Evolutionary conservation across 768 basidiomycete species (phyloP).

Genomic region (Pulveroboletus ravenelii): DNA sequence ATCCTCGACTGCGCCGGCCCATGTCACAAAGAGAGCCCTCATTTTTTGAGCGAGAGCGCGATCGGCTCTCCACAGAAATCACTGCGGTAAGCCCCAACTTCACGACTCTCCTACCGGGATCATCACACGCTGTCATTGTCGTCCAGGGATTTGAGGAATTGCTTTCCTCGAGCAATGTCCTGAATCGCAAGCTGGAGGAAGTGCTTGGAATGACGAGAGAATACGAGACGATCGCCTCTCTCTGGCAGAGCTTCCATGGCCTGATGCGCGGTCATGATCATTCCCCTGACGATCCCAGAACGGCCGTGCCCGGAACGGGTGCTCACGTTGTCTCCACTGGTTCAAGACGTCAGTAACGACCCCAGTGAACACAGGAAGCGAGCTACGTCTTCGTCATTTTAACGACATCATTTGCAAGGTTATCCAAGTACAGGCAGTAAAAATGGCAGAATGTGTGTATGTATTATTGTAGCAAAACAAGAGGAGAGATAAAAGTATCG

Average conservation of each 20-base stretch:
- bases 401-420: slow-evolving; percentile 20
- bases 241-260: slow-evolving; percentile 80
- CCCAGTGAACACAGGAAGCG: slow-evolving; percentile 11
- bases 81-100: slow-evolving; percentile 47
- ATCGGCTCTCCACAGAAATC: slow-evolving; percentile 69
- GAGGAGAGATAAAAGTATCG: slow-evolving; percentile 24
- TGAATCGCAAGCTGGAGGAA: slow-evolving; percentile 91
- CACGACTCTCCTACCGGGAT: neutral
- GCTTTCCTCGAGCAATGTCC: slow-evolving; percentile 74
- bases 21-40: slow-evolving; percentile 39
- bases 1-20: neutral
- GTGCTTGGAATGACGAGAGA: slow-evolving; percentile 89
- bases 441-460: slow-evolving; percentile 22
- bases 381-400: slow-evolving; percentile 18
- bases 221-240: slow-evolving; percentile 80
- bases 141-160: slow-evolving; percentile 85
- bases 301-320: slow-evolving; percentile 64
- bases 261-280: slow-evolving; percentile 58
- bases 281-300: slow-evolving; percentile 31
- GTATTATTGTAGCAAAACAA: slow-evolving; percentile 34
- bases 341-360: slow-evolving; percentile 23
- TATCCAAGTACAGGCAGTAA: slow-evolving; percentile 37
- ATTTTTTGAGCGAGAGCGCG: slow-evolving; percentile 80
- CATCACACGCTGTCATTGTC: neutral
- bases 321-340: slow-evolving; percentile 50